Evolutionary conservation across 2,329 filamentous ascomycete species (phyloP).

Genomic region (Sphaerulina vaccinii): DNA sequence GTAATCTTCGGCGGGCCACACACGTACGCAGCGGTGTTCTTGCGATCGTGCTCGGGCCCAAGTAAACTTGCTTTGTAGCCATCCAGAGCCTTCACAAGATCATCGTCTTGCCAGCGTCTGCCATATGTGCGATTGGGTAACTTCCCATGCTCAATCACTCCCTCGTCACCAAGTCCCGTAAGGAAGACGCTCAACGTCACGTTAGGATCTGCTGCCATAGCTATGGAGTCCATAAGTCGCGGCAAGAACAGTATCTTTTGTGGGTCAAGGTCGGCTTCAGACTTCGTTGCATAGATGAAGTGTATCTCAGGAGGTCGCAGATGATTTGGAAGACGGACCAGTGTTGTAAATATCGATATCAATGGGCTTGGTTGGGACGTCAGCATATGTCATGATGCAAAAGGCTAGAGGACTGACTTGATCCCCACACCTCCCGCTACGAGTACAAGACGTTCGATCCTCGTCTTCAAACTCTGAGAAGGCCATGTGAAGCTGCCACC

Average conservation of each 20-base stretch:
- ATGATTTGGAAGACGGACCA: constrained; percentile 38
- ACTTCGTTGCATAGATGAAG: constrained; percentile 63
- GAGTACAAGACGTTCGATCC: constrained; percentile 64
- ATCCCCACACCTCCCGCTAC: constrained; percentile 81
- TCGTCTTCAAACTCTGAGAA: constrained; percentile 49
- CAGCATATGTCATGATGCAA: neutral
- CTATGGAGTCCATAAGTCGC: constrained; percentile 41
- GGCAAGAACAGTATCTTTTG: constrained; percentile 49
- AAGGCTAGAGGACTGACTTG: constrained; percentile 64
- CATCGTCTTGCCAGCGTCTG: constrained; percentile 33
- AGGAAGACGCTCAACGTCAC: constrained; percentile 35
- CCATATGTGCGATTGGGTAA: constrained; percentile 34
- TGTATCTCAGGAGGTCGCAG: constrained; percentile 48
- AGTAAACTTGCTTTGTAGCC: constrained; percentile 25
- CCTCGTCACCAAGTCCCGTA: constrained; percentile 30
- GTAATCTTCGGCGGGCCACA: constrained; percentile 52
- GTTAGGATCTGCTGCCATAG: constrained; percentile 21
- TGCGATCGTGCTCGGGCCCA: constrained; percentile 37
- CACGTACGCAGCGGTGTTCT: constrained; percentile 46
- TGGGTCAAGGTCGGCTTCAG: constrained; percentile 33
- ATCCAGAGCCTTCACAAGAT: constrained; percentile 42
- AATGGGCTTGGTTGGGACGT: constrained; percentile 58
- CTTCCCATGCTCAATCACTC: constrained; percentile 32
- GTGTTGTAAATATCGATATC: constrained; percentile 67
- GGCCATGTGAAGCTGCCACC: constrained; percentile 83